Conservation (phyloP, 225 moss, liverwort and hornwort genomes). For the Rhytidiadelphus loreus region DNA sequence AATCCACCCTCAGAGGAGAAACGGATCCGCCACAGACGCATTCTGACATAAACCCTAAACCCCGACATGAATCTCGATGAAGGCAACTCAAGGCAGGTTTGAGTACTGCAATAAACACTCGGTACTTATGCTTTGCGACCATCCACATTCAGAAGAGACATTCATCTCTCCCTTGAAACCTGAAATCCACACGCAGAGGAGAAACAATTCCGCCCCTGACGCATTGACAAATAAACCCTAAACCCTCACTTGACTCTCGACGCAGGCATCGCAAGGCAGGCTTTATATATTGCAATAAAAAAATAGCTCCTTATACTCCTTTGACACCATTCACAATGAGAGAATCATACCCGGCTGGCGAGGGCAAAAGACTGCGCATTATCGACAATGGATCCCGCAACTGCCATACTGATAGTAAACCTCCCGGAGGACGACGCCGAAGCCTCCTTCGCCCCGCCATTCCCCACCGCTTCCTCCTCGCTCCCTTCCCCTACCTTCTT, state of each 20-base stretch:
- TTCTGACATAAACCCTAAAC: background rate
- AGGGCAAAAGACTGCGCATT: constrained; percentile 60
- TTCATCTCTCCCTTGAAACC: background rate
- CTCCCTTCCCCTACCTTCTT: background rate
- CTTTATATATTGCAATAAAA: background rate
- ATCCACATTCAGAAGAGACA: background rate
- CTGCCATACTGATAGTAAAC: constrained; percentile 82
- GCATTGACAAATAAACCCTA: background rate
- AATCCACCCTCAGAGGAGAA: background rate
- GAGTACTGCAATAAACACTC: background rate
- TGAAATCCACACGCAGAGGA: background rate
- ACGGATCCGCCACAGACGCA: background rate
- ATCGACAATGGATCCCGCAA: constrained; percentile 83
- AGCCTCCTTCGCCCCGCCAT: background rate
- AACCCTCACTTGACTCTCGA: background rate
- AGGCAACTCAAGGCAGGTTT: background rate
- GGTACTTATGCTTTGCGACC: background rate
- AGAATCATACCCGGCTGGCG: constrained; percentile 38
- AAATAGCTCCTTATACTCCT: background rate
- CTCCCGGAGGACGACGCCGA: constrained; percentile 16
- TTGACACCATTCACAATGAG: background rate
- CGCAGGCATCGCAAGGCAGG: background rate
- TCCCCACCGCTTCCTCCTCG: background rate
- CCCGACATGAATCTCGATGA: background rate
- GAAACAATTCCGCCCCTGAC: background rate